Evolutionary conservation across 257 asterid species (phyloP), one percentile per base, ranked within the genome.

Genomic region (Capsicum baccatum): DNA sequence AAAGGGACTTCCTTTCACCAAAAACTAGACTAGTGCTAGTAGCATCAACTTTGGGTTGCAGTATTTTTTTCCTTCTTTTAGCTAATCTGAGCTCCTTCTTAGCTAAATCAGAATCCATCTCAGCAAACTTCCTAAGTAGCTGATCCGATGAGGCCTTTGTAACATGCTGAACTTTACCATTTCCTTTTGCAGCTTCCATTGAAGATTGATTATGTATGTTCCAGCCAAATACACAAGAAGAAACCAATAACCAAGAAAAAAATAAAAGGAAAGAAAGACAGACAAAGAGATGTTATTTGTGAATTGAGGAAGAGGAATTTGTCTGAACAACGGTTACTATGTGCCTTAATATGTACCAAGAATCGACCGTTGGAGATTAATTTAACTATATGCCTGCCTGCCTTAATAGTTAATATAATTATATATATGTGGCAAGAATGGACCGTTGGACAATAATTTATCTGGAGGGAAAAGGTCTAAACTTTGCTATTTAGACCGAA

Each of bases 41-140:
- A 59, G 79, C 73, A 47, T 64, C 70, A 64, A 11, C 70, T 64
- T 26, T 64, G 44, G 80, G 16, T 35, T 67, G 71, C 54, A 52
- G 82, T 59, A 85, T 88, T 62, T 87, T 88, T 73, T 88, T 92
- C 1, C 79, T 85, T 26, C 94, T 89, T 83, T 92, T 93, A 3
- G 94, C 92, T 81, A 90, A 69, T 37, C 92, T 85, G 11, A 90
- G 81, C 86, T 92, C 90, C 66, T 88, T 89, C 59, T 89, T 91
- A 48, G 84, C 86, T 35, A 87, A 44, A 60, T 48, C 90, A 14
- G 91, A 89, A 69, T 87, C 97, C 87, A 89, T 89, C 81, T 92
- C 94, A 1, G 99, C 97, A 66, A 95, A 95, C 89, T 95, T 95
- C 83, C 91, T 87, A 57, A 95, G 94, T 16, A 95, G 94, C 89